These are phyloP conservation scores for Phytomonas sp. DNA, from an alignment of 208 protist genomes.

Conservation along the genomic window DNA sequence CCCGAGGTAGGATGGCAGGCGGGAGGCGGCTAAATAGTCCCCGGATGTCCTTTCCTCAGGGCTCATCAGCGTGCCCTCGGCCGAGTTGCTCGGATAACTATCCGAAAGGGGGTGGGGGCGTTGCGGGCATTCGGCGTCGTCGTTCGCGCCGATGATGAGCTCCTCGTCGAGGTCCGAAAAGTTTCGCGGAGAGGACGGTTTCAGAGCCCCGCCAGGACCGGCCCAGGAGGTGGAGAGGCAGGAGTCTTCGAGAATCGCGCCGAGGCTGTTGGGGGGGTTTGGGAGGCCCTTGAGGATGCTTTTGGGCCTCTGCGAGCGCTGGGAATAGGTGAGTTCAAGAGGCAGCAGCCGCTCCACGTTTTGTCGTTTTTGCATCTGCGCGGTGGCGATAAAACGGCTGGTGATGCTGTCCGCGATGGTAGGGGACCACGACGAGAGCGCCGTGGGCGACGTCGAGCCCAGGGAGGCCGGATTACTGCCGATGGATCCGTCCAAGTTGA, in stretches of 20 bases:
- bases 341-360: conserved; percentile 54
- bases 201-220: neutral
- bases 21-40: neutral
- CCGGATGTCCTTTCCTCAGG: neutral
- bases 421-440: conserved; percentile 54
- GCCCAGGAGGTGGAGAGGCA: neutral
- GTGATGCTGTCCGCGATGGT: conserved; percentile 50
- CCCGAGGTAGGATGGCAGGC: neutral
- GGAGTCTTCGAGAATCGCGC: neutral
- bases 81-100: neutral
- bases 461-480: neutral
- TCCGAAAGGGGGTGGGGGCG: conserved; percentile 4
- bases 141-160: conserved; percentile 47
- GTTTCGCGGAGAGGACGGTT: neutral
- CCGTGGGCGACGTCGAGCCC: conserved; percentile 14
- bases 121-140: conserved; percentile 17
- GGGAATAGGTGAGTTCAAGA: conserved; percentile 45
- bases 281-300: neutral
- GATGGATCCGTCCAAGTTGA: neutral
- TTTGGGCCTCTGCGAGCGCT: conserved; percentile 2
- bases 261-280: neutral
- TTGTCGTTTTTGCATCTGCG: conserved; percentile 46
- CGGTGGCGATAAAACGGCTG: conserved; percentile 58
- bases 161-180: conserved; percentile 24
- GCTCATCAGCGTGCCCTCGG: conserved; percentile 9